Evolutionary conservation across 495 filamentous ascomycete genomes (phyloP).

Genomic region (Hypoxylon lenormandii): DNA sequence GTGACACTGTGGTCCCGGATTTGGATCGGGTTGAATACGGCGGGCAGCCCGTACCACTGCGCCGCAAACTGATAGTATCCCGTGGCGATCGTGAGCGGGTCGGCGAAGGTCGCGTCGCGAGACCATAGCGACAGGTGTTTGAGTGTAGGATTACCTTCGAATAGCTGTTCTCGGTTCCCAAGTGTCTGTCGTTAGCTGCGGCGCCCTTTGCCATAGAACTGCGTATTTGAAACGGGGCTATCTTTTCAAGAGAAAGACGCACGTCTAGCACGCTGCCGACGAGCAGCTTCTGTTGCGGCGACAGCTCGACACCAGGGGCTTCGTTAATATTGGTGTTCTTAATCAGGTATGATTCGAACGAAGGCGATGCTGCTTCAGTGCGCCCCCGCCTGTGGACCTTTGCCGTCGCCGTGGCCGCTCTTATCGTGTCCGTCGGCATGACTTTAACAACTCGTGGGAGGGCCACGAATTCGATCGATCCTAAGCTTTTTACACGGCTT

Average conservation of each 20-base stretch:
- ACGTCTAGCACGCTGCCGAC: slow-evolving; percentile 69
- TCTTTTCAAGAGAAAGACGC: slow-evolving; percentile 4
- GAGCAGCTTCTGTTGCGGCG: slow-evolving; percentile 60
- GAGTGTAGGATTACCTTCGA: slow-evolving; percentile 67
- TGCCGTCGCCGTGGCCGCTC: background rate
- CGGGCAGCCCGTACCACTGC: slow-evolving; percentile 61
- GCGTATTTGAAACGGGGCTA: background rate
- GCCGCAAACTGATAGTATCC: slow-evolving; percentile 64
- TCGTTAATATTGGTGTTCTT: slow-evolving; percentile 64
- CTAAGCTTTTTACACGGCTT: too few relatives aligned
- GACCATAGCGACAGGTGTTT: slow-evolving; percentile 68
- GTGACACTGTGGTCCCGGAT: slow-evolving; percentile 64
- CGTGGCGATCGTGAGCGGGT: slow-evolving; percentile 64
- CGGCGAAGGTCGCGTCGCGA: slow-evolving; percentile 60
- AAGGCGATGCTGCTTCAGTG: background rate
- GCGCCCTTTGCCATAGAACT: too few relatives aligned
- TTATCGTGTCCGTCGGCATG: slow-evolving; percentile 12
- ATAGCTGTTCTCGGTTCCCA: slow-evolving; percentile 55
- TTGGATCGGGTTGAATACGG: slow-evolving; percentile 52
- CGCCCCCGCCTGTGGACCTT: background rate
- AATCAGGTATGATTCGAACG: slow-evolving; percentile 51
- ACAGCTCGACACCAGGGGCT: slow-evolving; percentile 60
- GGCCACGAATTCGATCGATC: background rate
- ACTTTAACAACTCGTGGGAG: background rate
- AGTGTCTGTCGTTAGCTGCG: background rate